Percentiles rank a stretch among this genome's conserved stretches.
Conservation (phyloP, 148 eudicot genomes). For the Rhododendron kiyosumense region DNA sequence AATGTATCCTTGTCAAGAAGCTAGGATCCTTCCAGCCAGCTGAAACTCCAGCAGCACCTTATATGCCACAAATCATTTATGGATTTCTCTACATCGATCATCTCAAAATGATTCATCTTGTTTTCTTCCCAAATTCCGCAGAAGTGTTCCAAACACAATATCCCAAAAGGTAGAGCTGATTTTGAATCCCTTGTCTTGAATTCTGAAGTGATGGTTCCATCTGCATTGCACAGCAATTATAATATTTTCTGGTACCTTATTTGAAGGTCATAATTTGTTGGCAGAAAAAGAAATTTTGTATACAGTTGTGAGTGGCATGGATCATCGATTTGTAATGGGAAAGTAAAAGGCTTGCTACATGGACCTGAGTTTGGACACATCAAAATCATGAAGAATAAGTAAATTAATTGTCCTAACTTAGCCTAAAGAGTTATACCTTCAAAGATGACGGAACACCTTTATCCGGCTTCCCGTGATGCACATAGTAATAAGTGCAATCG, state of each 20-base stretch:
- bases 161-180: conserved; percentile 84
- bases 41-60: background rate
- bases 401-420: background rate
- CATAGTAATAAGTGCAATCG: conserved; percentile 86
- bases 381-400: background rate
- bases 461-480: conserved; percentile 89
- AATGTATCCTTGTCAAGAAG: background rate
- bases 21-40: background rate
- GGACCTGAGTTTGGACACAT: background rate
- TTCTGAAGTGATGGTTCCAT: conserved; percentile 75
- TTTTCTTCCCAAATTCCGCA: conserved; percentile 40
- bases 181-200: conserved; percentile 63
- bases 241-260: background rate
- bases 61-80: background rate
- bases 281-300: background rate
- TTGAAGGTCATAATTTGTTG: background rate
- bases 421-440: conserved; percentile 48
- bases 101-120: conserved; percentile 16
- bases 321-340: background rate
- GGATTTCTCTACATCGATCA: background rate
- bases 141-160: conserved; percentile 62
- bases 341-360: background rate
- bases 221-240: conserved; percentile 27
- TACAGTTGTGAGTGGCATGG: background rate
- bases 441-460: conserved; percentile 48